A percentile compares a stretch with the other conserved stretches of the same genome.
These are phyloP conservation scores for Neurospora pannonica DNA, from an alignment of 495 filamentous ascomycete genomes.

Conservation along the genomic window DNA sequence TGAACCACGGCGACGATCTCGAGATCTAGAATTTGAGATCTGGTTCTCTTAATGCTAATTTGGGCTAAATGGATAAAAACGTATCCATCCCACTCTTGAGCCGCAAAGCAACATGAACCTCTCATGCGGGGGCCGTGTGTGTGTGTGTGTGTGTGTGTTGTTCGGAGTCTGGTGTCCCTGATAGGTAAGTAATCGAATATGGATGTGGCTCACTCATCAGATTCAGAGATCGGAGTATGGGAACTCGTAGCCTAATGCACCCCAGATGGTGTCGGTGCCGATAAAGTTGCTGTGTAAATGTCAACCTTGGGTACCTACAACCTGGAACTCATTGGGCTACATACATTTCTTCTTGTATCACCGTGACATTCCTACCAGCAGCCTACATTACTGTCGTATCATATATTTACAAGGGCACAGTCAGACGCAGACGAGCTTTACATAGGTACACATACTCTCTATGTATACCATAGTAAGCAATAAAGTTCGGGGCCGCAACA, in stretches of 20 bases:
- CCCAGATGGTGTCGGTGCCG: background rate
- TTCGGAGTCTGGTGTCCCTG: background rate
- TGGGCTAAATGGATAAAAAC: background rate
- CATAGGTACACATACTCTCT: background rate
- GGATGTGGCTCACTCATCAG: background rate
- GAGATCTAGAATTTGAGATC: background rate
- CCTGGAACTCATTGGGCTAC: background rate
- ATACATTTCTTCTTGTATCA: background rate
- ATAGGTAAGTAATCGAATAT: background rate
- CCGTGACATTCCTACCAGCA: background rate
- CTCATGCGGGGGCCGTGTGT: background rate
- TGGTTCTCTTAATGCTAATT: background rate
- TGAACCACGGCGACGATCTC: background rate
- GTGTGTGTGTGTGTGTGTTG: background rate
- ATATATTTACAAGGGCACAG: background rate
- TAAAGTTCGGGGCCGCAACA: background rate
- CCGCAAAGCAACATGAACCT: background rate
- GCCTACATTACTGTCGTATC: background rate
- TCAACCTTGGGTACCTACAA: background rate
- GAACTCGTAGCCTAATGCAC: background rate
- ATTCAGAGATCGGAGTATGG: background rate
- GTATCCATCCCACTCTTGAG: background rate
- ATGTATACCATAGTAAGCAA: background rate
- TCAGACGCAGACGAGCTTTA: background rate
- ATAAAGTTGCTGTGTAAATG: background rate